A percentile compares a stretch with the other conserved stretches of the same genome.
Evolutionary conservation across 345 rosid genomes (phyloP).

Genomic region (Physaria fendleri): DNA sequence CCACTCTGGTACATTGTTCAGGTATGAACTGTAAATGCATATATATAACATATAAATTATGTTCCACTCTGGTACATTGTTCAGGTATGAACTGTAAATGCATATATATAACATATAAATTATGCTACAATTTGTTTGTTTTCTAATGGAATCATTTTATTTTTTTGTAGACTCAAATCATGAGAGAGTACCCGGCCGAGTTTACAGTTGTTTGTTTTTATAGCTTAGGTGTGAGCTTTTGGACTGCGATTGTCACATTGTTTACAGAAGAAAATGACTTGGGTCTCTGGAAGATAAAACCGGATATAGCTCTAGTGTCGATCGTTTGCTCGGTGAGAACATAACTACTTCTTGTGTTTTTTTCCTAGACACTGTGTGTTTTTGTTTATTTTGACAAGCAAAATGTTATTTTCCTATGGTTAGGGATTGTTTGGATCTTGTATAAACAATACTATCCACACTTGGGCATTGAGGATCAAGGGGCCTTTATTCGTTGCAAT

Average conservation of each 20-base stretch:
- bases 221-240: constrained; percentile 55
- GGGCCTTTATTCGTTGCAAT: constrained; percentile 73
- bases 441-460: constrained; percentile 44
- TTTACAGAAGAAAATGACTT: constrained; percentile 41
- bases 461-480: constrained; percentile 57
- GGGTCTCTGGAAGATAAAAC: constrained; percentile 56
- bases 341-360: background rate
- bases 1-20: constrained; percentile 90
- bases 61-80: constrained; percentile 85
- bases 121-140: background rate
- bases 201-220: constrained; percentile 71
- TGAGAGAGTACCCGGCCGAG: constrained; percentile 88
- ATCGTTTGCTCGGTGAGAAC: constrained; percentile 71
- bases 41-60: background rate
- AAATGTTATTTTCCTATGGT: background rate
- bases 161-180: constrained; percentile 52
- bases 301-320: constrained; percentile 53
- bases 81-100: constrained; percentile 42
- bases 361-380: background rate
- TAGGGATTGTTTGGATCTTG: constrained; percentile 69
- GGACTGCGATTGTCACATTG: constrained; percentile 52
- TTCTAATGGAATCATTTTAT: background rate
- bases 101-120: background rate
- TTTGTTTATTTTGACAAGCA: background rate
- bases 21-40: constrained; percentile 33